Evolutionary conservation across 2,329 filamentous ascomycete genomes (phyloP).

Genomic region (Laburnicola sp.): DNA sequence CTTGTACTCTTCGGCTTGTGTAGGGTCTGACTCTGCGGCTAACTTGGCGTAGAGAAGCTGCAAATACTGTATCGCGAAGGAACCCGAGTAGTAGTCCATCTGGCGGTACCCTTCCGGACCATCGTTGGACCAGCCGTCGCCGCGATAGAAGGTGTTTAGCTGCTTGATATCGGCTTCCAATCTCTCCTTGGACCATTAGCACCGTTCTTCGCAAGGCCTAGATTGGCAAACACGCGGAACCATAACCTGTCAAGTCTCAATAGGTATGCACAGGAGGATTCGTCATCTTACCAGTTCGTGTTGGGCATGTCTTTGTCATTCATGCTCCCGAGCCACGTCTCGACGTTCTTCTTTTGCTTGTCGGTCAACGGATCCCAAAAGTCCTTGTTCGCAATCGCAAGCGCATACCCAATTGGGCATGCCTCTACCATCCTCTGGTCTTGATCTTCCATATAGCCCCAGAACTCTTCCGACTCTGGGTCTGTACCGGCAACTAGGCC

Average conservation of each 20-base stretch:
- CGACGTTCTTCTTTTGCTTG: conserved; percentile 66
- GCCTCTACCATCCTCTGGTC: conserved; percentile 87
- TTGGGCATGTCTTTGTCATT: conserved; percentile 72
- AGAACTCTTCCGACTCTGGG: conserved; percentile 70
- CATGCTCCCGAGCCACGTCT: conserved; percentile 74
- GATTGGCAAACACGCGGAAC: conserved; percentile 83
- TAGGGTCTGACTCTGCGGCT: conserved; percentile 65
- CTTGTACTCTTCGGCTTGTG: conserved; percentile 69
- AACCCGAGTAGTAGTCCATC: conserved; percentile 84
- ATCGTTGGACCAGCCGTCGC: conserved; percentile 80
- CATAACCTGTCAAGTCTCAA: conserved; percentile 63
- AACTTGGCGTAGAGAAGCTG: conserved; percentile 77
- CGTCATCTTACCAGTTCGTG: conserved; percentile 62
- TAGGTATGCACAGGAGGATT: conserved; percentile 1
- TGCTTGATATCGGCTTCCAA: conserved; percentile 77
- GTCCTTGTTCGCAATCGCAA: conserved; percentile 66
- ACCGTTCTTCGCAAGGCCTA: conserved; percentile 74
- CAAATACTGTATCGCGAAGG: conserved; percentile 79
- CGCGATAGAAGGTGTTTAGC: conserved; percentile 79
- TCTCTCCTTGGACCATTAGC: conserved; percentile 70
- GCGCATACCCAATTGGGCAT: conserved; percentile 74
- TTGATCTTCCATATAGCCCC: conserved; percentile 74
- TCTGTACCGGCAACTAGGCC: conserved; percentile 73
- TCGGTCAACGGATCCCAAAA: conserved; percentile 69
- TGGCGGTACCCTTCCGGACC: conserved; percentile 77